A percentile compares a stretch with the other conserved stretches of the same genome.
These are phyloP conservation scores for Eucalyptus curtisii DNA, from an alignment of 345 rosid genomes.

Conservation along the genomic window DNA sequence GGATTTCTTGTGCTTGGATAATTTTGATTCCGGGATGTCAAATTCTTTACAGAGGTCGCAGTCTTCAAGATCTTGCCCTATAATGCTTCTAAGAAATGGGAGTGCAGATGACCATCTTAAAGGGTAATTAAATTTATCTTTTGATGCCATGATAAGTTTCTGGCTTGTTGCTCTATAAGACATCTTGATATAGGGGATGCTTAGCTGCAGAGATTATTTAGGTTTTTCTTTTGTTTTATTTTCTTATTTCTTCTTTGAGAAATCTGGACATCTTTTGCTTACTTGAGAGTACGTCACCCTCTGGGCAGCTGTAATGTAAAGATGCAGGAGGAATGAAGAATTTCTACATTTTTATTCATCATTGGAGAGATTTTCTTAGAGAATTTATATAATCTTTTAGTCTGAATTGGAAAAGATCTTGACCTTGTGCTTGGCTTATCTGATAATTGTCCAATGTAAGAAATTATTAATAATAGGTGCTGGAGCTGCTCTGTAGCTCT, in stretches of 20 bases:
- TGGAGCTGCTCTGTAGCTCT: background rate
- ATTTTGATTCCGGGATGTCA: constrained; percentile 6
- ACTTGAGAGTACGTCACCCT: background rate
- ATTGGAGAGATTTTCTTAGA: background rate
- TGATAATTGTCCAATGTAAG: background rate
- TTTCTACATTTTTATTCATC: background rate
- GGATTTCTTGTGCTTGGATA: constrained; percentile 47
- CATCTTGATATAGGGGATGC: background rate
- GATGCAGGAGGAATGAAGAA: background rate
- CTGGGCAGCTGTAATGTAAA: background rate
- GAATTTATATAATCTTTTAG: background rate
- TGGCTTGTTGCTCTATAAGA: background rate
- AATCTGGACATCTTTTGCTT: background rate
- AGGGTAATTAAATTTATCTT: constrained; percentile 33
- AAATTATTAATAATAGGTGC: background rate
- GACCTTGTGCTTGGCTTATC: background rate
- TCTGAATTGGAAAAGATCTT: background rate
- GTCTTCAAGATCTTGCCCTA: constrained; percentile 50
- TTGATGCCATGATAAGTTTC: background rate
- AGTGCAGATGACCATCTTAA: constrained; percentile 9
- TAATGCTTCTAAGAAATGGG: constrained; percentile 54
- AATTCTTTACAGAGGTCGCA: constrained; percentile 17
- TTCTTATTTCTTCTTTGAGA: background rate
- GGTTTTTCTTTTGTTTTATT: background rate
- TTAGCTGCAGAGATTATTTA: background rate